phyloP scores from a whole-genome alignment of 352 stramenopile species.

The Phytophthora cactorum region DNA sequence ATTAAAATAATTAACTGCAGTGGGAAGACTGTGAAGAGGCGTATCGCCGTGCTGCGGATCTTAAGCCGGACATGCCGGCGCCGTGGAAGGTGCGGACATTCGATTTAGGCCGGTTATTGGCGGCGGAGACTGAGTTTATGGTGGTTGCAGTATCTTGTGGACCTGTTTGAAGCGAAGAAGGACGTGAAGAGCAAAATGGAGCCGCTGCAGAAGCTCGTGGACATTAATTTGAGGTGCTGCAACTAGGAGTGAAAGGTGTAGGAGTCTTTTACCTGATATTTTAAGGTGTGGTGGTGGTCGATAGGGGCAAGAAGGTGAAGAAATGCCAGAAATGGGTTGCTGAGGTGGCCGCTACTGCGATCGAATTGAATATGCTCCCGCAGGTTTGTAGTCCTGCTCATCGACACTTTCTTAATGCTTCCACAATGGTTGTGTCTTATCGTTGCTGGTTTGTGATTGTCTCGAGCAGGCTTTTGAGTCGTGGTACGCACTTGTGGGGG shows the following conservation, averaged over 20 bases:
- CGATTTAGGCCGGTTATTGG: not conserved
- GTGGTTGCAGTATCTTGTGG: conserved; percentile 67
- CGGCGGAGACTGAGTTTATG: conserved; percentile 7
- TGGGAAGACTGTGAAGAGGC: conserved; percentile 77
- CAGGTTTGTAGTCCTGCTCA: conserved; percentile 30
- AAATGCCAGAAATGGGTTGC: conserved; percentile 81
- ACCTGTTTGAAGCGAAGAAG: conserved; percentile 65
- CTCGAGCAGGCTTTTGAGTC: conserved; percentile 67
- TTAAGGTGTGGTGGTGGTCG: not conserved
- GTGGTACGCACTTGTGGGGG: conserved; percentile 75
- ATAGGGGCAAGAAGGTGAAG: conserved; percentile 77
- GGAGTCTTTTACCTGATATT: conserved; percentile 8
- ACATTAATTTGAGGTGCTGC: conserved; percentile 66
- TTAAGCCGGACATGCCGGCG: conserved; percentile 78
- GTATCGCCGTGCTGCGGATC: conserved; percentile 62
- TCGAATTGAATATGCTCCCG: conserved; percentile 56
- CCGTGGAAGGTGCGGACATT: conserved; percentile 73
- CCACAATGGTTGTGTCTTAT: conserved; percentile 2
- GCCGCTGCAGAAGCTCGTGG: conserved; percentile 74
- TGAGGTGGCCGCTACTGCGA: conserved; percentile 64
- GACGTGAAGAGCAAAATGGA: conserved; percentile 69
- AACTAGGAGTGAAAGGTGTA: not conserved
- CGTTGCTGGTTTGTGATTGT: conserved; percentile 10
- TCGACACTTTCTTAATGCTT: not conserved
- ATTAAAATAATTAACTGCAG: conserved; percentile 26